Evolutionary conservation across 345 rosid genomes (phyloP), one percentile per base, ranked within the genome.

Genomic region (Toxicodendron radicans): DNA sequence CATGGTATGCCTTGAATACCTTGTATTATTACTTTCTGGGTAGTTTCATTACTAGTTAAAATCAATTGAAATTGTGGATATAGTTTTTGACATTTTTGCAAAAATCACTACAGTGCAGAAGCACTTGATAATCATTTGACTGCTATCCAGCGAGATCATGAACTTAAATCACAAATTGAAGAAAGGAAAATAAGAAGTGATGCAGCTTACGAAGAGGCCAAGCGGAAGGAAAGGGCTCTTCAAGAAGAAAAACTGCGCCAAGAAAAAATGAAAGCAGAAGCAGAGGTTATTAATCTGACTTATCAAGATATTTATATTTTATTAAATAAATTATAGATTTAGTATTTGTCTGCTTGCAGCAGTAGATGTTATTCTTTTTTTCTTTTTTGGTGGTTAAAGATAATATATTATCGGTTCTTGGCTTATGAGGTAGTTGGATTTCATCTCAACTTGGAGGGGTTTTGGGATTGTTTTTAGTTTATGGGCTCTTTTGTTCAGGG

Each of bases 101-200:
- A 62, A 46, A 78, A 41, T 30, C 69, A 60, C 72, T 85, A 13
- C 71, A 93, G 99, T 76, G 98, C 98, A 74, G 97, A 95, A 84
- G 98, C 93, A 75, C 93, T 95, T 66, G 99, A 93, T 81, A 80
- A 85, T 76, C 97, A 95, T 82, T 83, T 95, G 76, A 91, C 97
- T 66, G 89, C 86, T 72, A 68, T 95, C 76, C 99, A 90, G 81
- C 87, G 88, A 72, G 93, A 95, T 45, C 92, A 91, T 81, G 87
- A 91, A 83, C 77, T 83, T 38, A 95, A 87, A 83, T 95, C 94
- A 12, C 97, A 90, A 76, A 89, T 91, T 73, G 98, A 91, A 81
- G 99, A 91, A 83, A 91, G 92, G 80, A 93, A 81, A 85, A 75
- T 93, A 75, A 84, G 86, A 85, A 91, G 75, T 75, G 99, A 91